These are phyloP conservation scores for Zygotorulaspora chibaensis DNA, from an alignment of 805 yeast genomes.

Conservation along the genomic window DNA sequence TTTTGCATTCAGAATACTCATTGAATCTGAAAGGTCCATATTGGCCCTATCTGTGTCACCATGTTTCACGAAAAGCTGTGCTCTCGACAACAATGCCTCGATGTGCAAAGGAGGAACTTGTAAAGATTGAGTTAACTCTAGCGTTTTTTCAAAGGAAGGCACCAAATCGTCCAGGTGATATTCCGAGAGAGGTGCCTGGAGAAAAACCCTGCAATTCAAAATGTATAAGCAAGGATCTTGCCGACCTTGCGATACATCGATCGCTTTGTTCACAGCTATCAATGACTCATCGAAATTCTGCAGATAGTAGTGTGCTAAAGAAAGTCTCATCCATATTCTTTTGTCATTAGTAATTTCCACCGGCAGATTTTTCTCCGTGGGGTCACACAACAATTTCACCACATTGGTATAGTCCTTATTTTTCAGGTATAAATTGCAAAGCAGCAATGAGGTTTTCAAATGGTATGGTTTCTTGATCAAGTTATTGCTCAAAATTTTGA, in stretches of 20 bases:
- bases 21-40: conserved; percentile 14
- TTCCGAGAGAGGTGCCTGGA: conserved; percentile 12
- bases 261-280: conserved; percentile 16
- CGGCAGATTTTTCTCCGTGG: conserved; percentile 15
- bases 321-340: conserved; percentile 24
- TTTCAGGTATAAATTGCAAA: conserved; percentile 18
- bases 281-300: conserved; percentile 23
- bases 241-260: conserved; percentile 2
- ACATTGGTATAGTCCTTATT: conserved; percentile 15
- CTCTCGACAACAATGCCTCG: conserved; percentile 22
- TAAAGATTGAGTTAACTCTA: conserved; percentile 11
- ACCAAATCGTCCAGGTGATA: conserved; percentile 9
- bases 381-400: conserved; percentile 15
- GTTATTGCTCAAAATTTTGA: conserved; percentile 15
- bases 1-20: conserved; percentile 13
- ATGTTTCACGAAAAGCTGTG: conserved; percentile 21
- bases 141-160: conserved; percentile 16
- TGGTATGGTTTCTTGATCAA: conserved; percentile 17
- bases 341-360: conserved; percentile 10
- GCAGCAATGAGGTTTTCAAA: conserved; percentile 14
- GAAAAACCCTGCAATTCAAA: conserved; percentile 19
- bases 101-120: conserved; percentile 13
- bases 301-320: conserved; percentile 23
- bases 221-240: conserved; percentile 7
- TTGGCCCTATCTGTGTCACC: conserved; percentile 11